Evolutionary conservation across 441 rosid species (phyloP), one percentile per base, ranked within the genome.

Genomic region (Erodium texanum): DNA sequence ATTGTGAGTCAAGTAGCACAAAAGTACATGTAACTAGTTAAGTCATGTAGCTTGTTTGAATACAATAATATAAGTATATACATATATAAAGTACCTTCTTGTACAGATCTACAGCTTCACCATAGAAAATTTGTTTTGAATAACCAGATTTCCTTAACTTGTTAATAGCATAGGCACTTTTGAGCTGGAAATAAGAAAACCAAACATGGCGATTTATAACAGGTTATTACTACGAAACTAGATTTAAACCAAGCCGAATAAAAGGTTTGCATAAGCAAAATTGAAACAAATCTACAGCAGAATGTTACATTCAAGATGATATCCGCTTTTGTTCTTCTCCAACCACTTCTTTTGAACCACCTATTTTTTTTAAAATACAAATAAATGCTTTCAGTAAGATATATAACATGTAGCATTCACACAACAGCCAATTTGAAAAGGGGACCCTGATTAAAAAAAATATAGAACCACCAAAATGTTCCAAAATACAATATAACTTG

Each of bases 251-350:
- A 23, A 58, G 24, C 29, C 29, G 73, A 73, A 19, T 19, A 56
- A 56, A 56, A 56, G 62, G 62, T 18, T 56, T 18, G 62, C 1
- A 56, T 22, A 7, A 19, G 20, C 11, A 54, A 54, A 54, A 54
- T 19, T 27, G 4, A 16, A 54, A 9, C 61, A 54, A 6, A 54
- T 23, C n/a, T 54, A 7, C 7, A 52, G 43, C 19, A 64, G 18
- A 62, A 41, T 5, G 64, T 71, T 66, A 93, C 97, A 96, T 93
- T 93, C 32, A 85, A 38, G 50, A 87, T 68, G 62, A 88, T 43
- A 69, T 93, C 96, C 1, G 85, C 92, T 82, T 91, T 91, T 5
- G 97, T 91, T 85, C 96, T 88, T 80, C 64, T 73, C 99, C 99
- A 91, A 69, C 97, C 99, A 61, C 78, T 67, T 81, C 74, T 85